Base-by-base conservation (phyloP, 257 asterid species). In the Cynanchum wilfordii region DNA sequence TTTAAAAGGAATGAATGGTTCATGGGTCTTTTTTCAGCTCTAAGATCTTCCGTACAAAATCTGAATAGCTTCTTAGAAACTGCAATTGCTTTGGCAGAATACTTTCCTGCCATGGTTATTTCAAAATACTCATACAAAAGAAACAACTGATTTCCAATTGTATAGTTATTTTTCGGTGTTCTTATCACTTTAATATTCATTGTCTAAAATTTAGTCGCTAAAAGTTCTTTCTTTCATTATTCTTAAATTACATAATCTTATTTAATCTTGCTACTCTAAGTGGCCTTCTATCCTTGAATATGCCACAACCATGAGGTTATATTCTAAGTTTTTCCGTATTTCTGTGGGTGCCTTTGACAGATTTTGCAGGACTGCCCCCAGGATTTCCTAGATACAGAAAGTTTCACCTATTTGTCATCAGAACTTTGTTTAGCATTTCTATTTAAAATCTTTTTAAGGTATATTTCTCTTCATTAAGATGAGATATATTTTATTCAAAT, bases 331-430 rank as follows among this genome's bases (percentile, higher is more conserved):
- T 65, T 47, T 68, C 45, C 67, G 82, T 66, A 58, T 80, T 66
- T 79, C 75, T 83, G 33, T 79, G 77, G 75, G 29, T 87, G 81
- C 62, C 59, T 78, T 69, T 80, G 15, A 40, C 88, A 95, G 99
- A 90, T 95, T 79, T 80, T 87, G 85, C 90, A 84, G 82, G 86
- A 85, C 67, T 92, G 99, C 80, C 97, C 99, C 59, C 75, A 78
- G 66, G 91, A 90, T 74, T 90, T 90, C 83, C 85, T 95, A 54
- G 87, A 79, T 69, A 77, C 76, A 29, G 98, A 89, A 79, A 79
- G 69, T 54, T 87, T 87, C 70, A 76, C 89, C 59, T 87, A 75
- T 75, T 78, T 90, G 86, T 89, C 89, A 64, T 74, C 88, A 62
- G 99, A 95, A 86, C 87, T 95, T 68, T 95, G 97, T 81, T 77